Conservation (phyloP, 2,329 filamentous ascomycete species). For the Curvularia sp. region DNA sequence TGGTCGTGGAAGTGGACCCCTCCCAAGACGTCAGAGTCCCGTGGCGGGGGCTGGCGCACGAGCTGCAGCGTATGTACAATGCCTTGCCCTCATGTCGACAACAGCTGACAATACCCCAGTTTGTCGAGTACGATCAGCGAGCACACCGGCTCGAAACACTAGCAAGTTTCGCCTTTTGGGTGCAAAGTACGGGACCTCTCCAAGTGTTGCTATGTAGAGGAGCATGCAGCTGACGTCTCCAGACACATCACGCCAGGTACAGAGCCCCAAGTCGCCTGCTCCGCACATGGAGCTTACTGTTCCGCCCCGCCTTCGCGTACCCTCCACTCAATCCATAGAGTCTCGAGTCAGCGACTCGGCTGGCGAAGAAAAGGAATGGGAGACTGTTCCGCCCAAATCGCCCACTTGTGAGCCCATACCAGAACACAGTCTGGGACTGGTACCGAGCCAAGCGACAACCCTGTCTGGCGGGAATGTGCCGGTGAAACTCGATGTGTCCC, state of each 20-base stretch:
- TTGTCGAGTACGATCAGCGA: conserved; percentile 95
- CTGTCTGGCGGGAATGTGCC: conserved; percentile 39
- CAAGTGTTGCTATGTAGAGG: background rate
- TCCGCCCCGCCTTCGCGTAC: conserved; percentile 78
- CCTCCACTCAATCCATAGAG: conserved; percentile 86
- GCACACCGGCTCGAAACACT: conserved; percentile 88
- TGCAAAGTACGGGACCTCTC: conserved; percentile 68
- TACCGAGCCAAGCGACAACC: conserved; percentile 52
- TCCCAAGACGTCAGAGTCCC: conserved; percentile 80
- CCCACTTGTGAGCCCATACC: conserved; percentile 58
- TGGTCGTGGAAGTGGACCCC: conserved; percentile 99
- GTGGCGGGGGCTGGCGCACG: conserved; percentile 92
- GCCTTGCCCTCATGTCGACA: background rate
- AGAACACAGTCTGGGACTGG: conserved; percentile 55
- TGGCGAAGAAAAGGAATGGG: conserved; percentile 53
- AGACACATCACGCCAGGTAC: conserved; percentile 51
- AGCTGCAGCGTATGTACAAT: conserved; percentile 76
- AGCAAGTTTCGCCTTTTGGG: conserved; percentile 94
- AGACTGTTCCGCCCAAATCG: conserved; percentile 54
- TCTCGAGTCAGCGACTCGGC: conserved; percentile 80
- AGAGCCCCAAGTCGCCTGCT: conserved; percentile 60
- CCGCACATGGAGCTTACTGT: conserved; percentile 76
- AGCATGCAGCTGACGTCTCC: conserved; percentile 17
- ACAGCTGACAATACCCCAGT: conserved; percentile 60
- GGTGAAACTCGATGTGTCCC: conserved; percentile 88